Percentiles rank a stretch among this genome's conserved stretches.
Conservation (phyloP, 2,329 filamentous ascomycete species). For the Trichoderma aggressivum region DNA sequence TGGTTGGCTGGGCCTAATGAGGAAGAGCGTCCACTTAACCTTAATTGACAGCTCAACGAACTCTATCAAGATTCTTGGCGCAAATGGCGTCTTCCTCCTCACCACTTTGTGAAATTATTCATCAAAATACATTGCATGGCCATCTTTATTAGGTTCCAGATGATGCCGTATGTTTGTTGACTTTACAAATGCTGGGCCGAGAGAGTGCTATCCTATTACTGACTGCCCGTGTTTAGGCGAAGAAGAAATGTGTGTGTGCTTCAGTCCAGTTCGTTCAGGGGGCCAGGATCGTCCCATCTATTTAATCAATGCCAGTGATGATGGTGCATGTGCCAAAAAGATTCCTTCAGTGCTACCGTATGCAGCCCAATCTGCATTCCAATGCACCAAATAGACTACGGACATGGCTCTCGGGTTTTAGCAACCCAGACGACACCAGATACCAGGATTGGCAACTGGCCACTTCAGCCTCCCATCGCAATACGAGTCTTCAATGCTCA, state of each 20-base stretch:
- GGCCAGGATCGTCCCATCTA: not conserved
- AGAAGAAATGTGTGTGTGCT: not conserved
- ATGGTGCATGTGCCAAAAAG: not conserved
- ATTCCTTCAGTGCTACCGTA: not conserved
- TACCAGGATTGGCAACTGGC: not conserved
- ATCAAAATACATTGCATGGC: not conserved
- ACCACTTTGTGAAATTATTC: not conserved
- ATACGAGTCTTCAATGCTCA: not conserved
- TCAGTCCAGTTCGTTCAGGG: not conserved
- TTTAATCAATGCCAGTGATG: not conserved
- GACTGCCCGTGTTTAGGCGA: not conserved
- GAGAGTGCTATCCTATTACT: not conserved
- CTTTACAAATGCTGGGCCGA: not conserved
- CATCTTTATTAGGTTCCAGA: no score
- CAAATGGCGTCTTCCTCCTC: not conserved
- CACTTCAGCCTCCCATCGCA: not conserved
- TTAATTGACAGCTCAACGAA: not conserved
- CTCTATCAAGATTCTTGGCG: not conserved
- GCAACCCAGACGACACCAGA: not conserved
- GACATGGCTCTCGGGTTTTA: not conserved
- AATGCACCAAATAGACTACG: not conserved
- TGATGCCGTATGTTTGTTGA: no score
- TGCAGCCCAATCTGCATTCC: not conserved
- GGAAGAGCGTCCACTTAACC: not conserved
- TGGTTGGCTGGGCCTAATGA: not conserved